Evolutionary conservation across 1,284 basidiomycete genomes (phyloP), one percentile per base, ranked within the genome.

Genomic region (Bjerkandera adusta): DNA sequence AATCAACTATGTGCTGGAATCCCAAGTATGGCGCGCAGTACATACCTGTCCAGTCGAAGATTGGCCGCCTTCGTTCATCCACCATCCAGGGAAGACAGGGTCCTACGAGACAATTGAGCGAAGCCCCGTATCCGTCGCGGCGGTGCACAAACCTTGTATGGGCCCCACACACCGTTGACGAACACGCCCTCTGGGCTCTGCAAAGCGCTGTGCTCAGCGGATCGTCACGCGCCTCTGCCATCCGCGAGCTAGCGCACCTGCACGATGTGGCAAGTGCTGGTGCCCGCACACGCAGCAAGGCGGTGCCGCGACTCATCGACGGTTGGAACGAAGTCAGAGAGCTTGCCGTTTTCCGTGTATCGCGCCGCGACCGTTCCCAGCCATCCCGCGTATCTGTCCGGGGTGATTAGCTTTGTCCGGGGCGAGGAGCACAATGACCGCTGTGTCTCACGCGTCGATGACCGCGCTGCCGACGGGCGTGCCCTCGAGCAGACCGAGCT

Each of bases 41-140:
- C 62, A 44, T 49, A 84, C 85, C 70, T 97, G 95, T n/a, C 96
- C 97, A 0, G 96, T 99, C 0, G 94, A 96, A 15, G 93, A 97
- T 68, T 99, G 96, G 0, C 96, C 96, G 33, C 96, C 96, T 69
- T 99, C 96, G 61, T 97, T 99, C 93, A 98, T 97, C 97, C 96
- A 95, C 85, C 89, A 93, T 11, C 85, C 92, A 22, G 87, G 87
- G 71, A 98, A 97, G 21, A 96, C 79, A 13, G 89, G 82, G 59
- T 93, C 82, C 83, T 86, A 18, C 2, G 16, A 16, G 21, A 35
- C 20, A 25, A 25, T 12, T 25, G 16, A 33, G 18, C 30, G 21
- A 24, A 20, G 16, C 16, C 25, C 22, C n/a, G 20, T 15, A 11
- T 13, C 5, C 22, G 18, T 7, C 13, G n/a, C 13, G n/a, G 15